These are phyloP conservation scores for Thalassiosira sp. DNA, from an alignment of 352 stramenopile species.

Conservation along the genomic window DNA sequence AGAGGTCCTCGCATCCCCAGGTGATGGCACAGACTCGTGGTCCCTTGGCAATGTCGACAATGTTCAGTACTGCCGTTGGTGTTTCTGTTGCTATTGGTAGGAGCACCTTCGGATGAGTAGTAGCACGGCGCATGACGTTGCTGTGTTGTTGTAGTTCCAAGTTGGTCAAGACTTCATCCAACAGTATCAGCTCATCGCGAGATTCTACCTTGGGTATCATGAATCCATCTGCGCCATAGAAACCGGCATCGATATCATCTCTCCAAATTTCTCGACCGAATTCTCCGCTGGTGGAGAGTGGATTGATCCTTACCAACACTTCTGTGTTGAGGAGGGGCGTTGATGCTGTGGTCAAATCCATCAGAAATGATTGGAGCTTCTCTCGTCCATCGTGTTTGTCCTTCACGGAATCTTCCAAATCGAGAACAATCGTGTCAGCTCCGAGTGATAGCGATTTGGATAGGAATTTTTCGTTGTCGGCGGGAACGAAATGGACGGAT, in stretches of 20 bases:
- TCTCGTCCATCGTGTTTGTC: constrained; percentile 37
- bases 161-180: constrained; percentile 35
- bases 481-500: constrained; percentile 57
- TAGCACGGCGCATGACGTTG: neutral
- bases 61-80: constrained; percentile 37
- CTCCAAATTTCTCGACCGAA: constrained; percentile 18
- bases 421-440: constrained; percentile 46
- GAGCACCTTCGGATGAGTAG: constrained; percentile 29
- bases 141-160: constrained; percentile 17
- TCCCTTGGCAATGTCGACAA: constrained; percentile 43
- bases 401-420: constrained; percentile 55
- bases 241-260: constrained; percentile 31
- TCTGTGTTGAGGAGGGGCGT: constrained; percentile 1
- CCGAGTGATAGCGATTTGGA: constrained; percentile 36
- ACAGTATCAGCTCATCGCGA: constrained; percentile 30
- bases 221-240: constrained; percentile 41
- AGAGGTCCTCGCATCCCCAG: constrained; percentile 59
- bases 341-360: too few relatives aligned
- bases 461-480: constrained; percentile 47
- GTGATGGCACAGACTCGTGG: constrained; percentile 46
- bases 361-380: constrained; percentile 31
- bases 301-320: constrained; percentile 55
- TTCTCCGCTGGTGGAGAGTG: constrained; percentile 15
- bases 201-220: constrained; percentile 58
- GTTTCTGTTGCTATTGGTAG: constrained; percentile 56